Evolutionary conservation across 2,329 filamentous ascomycete genomes (phyloP).

Genomic region (Aspergillus carbonarius): DNA sequence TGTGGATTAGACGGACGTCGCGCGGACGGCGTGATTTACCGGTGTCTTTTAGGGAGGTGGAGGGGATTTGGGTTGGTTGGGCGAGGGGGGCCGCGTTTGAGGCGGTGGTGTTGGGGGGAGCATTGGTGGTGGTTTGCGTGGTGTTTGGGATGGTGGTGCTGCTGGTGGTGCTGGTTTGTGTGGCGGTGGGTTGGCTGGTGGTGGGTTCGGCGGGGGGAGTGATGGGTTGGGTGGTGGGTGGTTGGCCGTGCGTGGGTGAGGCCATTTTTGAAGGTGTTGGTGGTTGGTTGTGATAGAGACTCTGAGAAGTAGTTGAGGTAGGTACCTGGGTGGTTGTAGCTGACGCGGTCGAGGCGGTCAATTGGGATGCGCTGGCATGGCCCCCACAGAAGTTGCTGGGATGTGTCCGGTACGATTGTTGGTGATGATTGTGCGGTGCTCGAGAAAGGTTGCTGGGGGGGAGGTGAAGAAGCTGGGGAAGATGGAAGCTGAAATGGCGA

Average conservation of each 20-base stretch:
- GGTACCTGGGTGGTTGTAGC: neutral
- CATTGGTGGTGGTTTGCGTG: conserved; percentile 21
- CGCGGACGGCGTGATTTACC: conserved; percentile 49
- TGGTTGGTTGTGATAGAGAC: neutral
- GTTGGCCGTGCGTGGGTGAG: conserved; percentile 34
- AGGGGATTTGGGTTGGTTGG: conserved; percentile 39
- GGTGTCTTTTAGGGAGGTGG: conserved; percentile 47
- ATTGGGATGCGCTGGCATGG: neutral
- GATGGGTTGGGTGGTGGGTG: conserved; percentile 32
- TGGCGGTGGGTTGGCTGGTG: neutral
- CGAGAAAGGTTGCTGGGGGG: neutral
- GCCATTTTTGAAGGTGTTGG: conserved; percentile 26
- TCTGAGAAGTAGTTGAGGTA: neutral
- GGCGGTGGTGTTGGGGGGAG: conserved; percentile 17
- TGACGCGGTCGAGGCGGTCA: neutral
- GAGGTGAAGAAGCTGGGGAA: neutral
- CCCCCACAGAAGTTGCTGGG: neutral
- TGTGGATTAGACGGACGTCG: conserved; percentile 52
- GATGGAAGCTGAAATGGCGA: neutral
- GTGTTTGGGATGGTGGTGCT: conserved; percentile 22
- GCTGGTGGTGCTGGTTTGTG: conserved; percentile 12
- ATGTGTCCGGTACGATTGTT: neutral
- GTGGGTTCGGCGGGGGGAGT: conserved; percentile 46
- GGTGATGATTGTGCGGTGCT: neutral
- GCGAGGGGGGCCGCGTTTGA: conserved; percentile 18